Evolutionary conservation across 2,329 filamentous ascomycete species (phyloP).

Genomic region (Stachybotrys chartarum): DNA sequence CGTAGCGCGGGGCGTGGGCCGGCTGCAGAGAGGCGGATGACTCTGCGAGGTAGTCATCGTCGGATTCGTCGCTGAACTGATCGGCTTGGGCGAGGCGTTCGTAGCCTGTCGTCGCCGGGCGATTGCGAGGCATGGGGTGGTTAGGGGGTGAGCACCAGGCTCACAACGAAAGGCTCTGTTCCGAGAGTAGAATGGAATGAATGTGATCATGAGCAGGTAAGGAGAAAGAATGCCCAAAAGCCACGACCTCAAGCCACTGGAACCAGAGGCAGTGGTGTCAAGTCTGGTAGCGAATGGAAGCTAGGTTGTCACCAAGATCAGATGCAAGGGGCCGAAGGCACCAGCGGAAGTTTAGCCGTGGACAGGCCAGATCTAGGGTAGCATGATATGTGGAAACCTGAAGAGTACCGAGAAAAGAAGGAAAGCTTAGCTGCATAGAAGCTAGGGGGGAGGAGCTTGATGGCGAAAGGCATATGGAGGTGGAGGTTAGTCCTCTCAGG

Average conservation of each 20-base stretch:
- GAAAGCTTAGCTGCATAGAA: too few species aligned
- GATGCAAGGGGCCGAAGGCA: too few species aligned
- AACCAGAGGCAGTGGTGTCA: too few species aligned
- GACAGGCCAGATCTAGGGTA: background rate
- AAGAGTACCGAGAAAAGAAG: background rate
- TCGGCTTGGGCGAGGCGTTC: constrained; percentile 79
- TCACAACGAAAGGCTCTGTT: background rate
- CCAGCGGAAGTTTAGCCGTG: too few species aligned
- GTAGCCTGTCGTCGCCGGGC: constrained; percentile 73
- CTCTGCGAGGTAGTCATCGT: constrained; percentile 51
- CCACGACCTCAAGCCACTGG: too few species aligned
- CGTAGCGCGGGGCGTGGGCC: constrained; percentile 55
- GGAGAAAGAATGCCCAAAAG: too few species aligned
- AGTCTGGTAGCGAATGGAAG: too few species aligned
- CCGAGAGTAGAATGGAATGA: background rate
- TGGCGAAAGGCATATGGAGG: too few species aligned
- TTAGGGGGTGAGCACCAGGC: background rate
- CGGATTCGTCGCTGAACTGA: constrained; percentile 64
- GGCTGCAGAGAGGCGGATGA: constrained; percentile 50
- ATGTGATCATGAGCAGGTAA: too few species aligned
- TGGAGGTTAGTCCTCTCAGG: too few species aligned
- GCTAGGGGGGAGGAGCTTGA: too few species aligned
- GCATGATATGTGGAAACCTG: background rate
- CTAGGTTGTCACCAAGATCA: too few species aligned
- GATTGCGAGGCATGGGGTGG: constrained; percentile 54